Evolutionary conservation across 345 rosid genomes (phyloP).

Genomic region (Aegle marmelos): DNA sequence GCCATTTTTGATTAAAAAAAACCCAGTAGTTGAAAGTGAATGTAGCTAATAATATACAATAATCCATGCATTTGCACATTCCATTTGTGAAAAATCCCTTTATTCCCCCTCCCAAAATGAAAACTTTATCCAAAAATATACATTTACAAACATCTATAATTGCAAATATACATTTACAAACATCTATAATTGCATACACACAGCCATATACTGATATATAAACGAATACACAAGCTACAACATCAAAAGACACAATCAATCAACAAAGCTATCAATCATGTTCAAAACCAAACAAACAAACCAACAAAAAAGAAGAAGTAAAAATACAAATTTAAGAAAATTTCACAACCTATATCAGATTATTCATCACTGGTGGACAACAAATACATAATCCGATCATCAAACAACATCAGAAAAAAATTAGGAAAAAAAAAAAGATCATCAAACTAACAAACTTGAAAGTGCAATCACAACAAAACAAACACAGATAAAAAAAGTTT

Average conservation of each 20-base stretch:
- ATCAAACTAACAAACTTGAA: slow-evolving; percentile 24
- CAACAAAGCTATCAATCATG: background rate
- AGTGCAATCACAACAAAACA: slow-evolving; percentile 14
- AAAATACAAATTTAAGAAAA: background rate
- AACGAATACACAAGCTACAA: background rate
- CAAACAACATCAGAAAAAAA: slow-evolving; percentile 10
- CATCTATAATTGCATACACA: background rate
- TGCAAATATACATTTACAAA: background rate
- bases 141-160: background rate
- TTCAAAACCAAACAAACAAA: background rate
- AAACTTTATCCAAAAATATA: background rate
- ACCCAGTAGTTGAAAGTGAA: slow-evolving; percentile 22
- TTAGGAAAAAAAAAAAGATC: slow-evolving; percentile 24
- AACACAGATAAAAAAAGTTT: slow-evolving; percentile 14
- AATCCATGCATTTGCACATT: slow-evolving; percentile 13
- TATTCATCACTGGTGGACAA: slow-evolving; percentile 3
- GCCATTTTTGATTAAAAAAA: slow-evolving; percentile 8
- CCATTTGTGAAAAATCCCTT: slow-evolving; percentile 18
- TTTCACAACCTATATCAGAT: slow-evolving; percentile 4
- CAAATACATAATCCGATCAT: slow-evolving; percentile 31
- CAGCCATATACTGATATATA: background rate
- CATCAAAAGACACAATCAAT: slow-evolving; percentile 4
- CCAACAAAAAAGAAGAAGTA: no score
- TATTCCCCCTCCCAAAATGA: slow-evolving; percentile 3
- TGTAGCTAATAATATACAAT: slow-evolving; percentile 23